Evolutionary conservation across 2,329 filamentous ascomycete genomes (phyloP).

Genomic region (Neocatenulostroma microsporum): DNA sequence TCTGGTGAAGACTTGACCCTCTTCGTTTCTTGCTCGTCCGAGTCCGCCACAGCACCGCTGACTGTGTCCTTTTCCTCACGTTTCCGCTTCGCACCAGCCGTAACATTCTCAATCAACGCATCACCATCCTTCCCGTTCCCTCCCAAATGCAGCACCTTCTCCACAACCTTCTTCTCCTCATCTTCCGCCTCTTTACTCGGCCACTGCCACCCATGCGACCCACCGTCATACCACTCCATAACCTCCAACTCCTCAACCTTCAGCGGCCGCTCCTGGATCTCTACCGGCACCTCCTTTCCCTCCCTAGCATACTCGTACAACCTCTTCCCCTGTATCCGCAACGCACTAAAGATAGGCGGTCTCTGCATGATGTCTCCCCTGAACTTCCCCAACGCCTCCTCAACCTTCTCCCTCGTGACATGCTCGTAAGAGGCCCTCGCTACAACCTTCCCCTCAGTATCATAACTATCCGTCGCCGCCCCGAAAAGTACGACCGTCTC

Average conservation of each 20-base stretch:
- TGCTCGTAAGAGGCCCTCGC: constrained; percentile 68
- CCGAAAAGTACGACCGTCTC: constrained; percentile 86
- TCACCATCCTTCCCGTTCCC: constrained; percentile 23
- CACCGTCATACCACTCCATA: constrained; percentile 75
- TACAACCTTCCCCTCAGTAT: constrained; percentile 75
- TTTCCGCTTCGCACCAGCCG: constrained; percentile 25
- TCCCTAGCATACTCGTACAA: constrained; percentile 93
- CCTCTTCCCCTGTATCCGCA: constrained; percentile 89
- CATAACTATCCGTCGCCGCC: constrained; percentile 86
- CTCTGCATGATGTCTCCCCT: constrained; percentile 79
- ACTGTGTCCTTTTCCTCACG: constrained; percentile 18
- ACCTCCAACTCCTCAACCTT: constrained; percentile 71
- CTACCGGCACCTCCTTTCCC: constrained; percentile 74
- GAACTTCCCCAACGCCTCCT: constrained; percentile 67
- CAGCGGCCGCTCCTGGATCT: constrained; percentile 74
- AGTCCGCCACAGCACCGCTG: constrained; percentile 5
- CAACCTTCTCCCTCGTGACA: constrained; percentile 69
- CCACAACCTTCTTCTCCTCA: constrained; percentile 67
- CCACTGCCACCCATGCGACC: constrained; percentile 70
- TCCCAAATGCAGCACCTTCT: constrained; percentile 50
- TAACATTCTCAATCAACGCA: constrained; percentile 9
- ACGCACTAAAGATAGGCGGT: constrained; percentile 84
- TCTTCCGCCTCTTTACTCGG: constrained; percentile 69
- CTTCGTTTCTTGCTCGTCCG: too few relatives aligned
- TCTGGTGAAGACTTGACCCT: background rate